A percentile compares a stretch with the other conserved stretches of the same genome.
Evolutionary conservation across 2,329 filamentous ascomycete species (phyloP).

Genomic region (Aspergillus spinulosporus): DNA sequence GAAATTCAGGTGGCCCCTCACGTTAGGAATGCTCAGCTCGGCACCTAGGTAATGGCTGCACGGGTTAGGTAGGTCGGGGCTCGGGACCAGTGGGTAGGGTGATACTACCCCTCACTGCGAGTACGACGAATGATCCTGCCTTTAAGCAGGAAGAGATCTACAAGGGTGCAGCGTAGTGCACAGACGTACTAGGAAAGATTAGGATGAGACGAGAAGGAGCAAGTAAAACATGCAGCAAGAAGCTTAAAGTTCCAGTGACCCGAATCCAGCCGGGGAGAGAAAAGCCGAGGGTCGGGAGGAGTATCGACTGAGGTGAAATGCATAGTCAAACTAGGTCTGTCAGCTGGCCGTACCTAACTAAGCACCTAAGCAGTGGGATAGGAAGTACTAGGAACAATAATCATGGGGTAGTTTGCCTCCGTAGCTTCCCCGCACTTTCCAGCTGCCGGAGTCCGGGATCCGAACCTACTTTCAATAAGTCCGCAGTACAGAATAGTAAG

Average conservation of each 20-base stretch:
- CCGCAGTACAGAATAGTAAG: no score
- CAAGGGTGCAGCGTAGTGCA: neutral
- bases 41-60: slow-evolving; percentile 3
- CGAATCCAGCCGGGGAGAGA: slow-evolving; percentile 6
- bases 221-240: neutral
- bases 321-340: neutral
- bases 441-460: neutral
- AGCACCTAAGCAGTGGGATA: no score
- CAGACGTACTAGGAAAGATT: neutral
- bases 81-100: neutral
- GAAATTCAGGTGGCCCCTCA: neutral
- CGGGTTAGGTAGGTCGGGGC: neutral
- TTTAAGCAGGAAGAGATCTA: neutral
- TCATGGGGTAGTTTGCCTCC: no score
- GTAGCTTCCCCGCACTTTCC: slow-evolving; percentile 27
- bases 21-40: neutral
- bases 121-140: slow-evolving; percentile 1
- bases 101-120: neutral
- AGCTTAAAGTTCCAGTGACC: neutral
- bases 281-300: slow-evolving; percentile 11
- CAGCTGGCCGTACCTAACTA: no score
- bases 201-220: neutral
- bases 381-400: no score
- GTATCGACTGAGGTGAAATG: neutral
- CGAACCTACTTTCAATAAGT: neutral